Conservation (phyloP, 345 rosid species). For the Odontarrhena argentea region DNA sequence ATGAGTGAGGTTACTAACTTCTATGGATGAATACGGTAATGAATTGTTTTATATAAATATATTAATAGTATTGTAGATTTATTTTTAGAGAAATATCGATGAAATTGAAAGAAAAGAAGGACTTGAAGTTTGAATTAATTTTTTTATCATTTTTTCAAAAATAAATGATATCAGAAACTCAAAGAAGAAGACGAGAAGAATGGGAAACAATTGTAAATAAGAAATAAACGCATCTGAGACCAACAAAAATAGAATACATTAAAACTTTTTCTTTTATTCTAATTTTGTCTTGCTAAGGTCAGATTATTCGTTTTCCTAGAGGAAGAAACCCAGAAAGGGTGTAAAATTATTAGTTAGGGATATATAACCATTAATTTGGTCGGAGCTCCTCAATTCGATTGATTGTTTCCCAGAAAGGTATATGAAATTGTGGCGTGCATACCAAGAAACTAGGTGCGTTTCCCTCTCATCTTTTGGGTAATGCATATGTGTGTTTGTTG, state of each 20-base stretch:
- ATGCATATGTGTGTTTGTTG: not conserved
- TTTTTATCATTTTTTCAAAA: too few relatives aligned
- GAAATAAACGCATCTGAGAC: conserved; percentile 40
- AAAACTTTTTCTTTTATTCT: conserved; percentile 17
- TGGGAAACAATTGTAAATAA: conserved; percentile 31
- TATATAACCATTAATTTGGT: not conserved
- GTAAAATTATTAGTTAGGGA: not conserved
- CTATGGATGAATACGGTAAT: too few relatives aligned
- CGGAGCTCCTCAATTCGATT: not conserved
- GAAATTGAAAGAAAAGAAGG: too few relatives aligned
- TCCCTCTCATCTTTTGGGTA: not conserved
- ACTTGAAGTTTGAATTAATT: too few relatives aligned
- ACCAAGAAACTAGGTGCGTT: conserved; percentile 38
- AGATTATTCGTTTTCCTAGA: not conserved
- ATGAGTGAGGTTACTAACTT: too few relatives aligned
- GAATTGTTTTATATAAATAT: too few relatives aligned
- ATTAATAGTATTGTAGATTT: too few relatives aligned
- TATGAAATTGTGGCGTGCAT: conserved; percentile 23
- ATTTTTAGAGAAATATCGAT: too few relatives aligned
- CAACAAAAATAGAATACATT: conserved; percentile 20
- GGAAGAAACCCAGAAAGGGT: not conserved
- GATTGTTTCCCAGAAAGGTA: not conserved
- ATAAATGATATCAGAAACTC: not conserved
- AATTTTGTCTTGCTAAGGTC: conserved; percentile 27
- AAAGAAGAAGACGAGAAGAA: not conserved